A percentile compares a stretch with the other conserved stretches of the same genome.
Conservation (phyloP, 192 early-diverging fungal genomes). For the Piromyces finnis region DNA sequence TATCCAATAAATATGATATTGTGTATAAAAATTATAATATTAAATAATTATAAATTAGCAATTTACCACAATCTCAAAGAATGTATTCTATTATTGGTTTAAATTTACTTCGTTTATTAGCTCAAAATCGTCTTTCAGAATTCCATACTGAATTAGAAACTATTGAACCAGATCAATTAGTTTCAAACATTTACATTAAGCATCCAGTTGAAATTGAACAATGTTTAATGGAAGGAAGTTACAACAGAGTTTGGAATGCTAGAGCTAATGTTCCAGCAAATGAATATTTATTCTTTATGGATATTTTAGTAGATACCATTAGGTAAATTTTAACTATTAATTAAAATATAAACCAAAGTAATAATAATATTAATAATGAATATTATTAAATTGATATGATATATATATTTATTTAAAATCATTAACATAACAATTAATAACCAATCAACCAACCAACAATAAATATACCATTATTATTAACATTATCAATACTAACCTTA, state of each 20-base stretch:
- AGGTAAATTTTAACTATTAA: slow-evolving; percentile 26
- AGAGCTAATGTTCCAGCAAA: slow-evolving; percentile 71
- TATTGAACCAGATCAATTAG: slow-evolving; percentile 65
- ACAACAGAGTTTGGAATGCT: slow-evolving; percentile 91
- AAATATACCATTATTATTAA: too few relatives aligned
- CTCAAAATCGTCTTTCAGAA: slow-evolving; percentile 90
- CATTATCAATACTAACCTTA: too few relatives aligned
- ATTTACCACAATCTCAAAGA: slow-evolving; percentile 54
- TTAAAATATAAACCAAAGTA: too few relatives aligned
- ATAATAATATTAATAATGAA: too few relatives aligned
- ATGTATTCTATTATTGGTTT: slow-evolving; percentile 82
- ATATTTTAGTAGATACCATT: slow-evolving; percentile 85
- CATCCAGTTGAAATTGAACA: slow-evolving; percentile 90
- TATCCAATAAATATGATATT: too few relatives aligned
- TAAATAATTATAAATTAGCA: slow-evolving; percentile 2
- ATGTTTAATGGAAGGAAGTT: slow-evolving; percentile 92
- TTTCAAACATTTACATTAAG: slow-evolving; percentile 65
- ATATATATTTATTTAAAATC: background rate
- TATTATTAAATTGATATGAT: too few relatives aligned
- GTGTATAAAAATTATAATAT: too few relatives aligned
- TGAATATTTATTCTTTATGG: slow-evolving; percentile 86
- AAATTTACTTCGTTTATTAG: slow-evolving; percentile 78
- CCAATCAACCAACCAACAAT: too few relatives aligned
- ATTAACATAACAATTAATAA: too few relatives aligned
- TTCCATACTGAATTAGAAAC: slow-evolving; percentile 94